phyloP scores from a whole-genome alignment of 2,329 filamentous ascomycete species.

The Talaromyces sp. region DNA sequence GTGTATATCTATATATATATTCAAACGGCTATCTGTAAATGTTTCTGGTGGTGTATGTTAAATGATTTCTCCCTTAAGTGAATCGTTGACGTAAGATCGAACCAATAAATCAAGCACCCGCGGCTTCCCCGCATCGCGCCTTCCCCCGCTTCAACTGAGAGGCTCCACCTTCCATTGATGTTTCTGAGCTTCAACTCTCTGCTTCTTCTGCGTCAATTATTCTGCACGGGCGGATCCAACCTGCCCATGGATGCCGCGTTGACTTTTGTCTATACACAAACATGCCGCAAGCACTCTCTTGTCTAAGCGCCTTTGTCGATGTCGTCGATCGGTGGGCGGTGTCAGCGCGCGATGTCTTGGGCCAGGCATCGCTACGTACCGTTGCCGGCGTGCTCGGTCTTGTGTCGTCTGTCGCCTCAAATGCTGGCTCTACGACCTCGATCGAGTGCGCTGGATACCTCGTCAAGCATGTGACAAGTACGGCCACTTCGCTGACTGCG shows the following conservation, averaged over 20 bases:
- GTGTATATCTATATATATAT: too few relatives aligned
- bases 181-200: neutral
- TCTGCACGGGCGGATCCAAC: neutral
- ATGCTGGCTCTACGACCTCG: neutral
- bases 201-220: neutral
- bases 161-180: neutral
- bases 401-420: slow-evolving; percentile 1
- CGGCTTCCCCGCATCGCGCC: neutral
- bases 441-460: slow-evolving; percentile 31
- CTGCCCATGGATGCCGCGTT: neutral
- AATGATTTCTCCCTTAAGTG: too few relatives aligned
- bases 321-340: slow-evolving; percentile 2
- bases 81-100: too few relatives aligned
- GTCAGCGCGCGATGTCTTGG: slow-evolving; percentile 4
- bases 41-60: too few relatives aligned
- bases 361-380: slow-evolving; percentile 5
- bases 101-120: too few relatives aligned
- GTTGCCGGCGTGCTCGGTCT: slow-evolving; percentile 2
- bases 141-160: neutral
- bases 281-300: slow-evolving; percentile 4
- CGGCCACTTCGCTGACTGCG: slow-evolving; percentile 45
- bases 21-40: too few relatives aligned
- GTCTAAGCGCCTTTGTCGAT: neutral
- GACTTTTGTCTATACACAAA: neutral
- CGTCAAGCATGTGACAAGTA: slow-evolving; percentile 24